Percentiles rank a stretch among this genome's conserved stretches.
Evolutionary conservation across 495 filamentous ascomycete species (phyloP).

Genomic region (Trichocladium uniseriatum): DNA sequence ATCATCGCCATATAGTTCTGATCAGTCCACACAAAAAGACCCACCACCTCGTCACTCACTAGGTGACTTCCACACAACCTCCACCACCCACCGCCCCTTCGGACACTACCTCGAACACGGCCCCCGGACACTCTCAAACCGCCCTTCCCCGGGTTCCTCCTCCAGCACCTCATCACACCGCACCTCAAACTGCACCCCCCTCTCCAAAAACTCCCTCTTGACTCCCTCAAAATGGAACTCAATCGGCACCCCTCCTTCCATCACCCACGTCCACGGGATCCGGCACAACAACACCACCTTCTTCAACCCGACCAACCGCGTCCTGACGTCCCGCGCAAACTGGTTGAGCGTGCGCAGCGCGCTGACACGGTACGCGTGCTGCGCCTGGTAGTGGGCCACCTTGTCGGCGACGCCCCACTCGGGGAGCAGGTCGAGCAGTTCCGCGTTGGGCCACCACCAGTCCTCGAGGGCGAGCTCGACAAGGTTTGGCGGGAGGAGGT

Average conservation of each 20-base stretch:
- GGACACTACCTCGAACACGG: too few species aligned
- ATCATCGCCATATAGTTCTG: too few species aligned
- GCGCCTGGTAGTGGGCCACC: constrained; percentile 15
- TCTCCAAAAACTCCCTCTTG: constrained; percentile 7
- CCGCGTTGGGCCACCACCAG: constrained; percentile 25
- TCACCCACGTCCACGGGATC: constrained; percentile 25
- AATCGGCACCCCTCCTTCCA: constrained; percentile 10
- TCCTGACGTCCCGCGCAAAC: constrained; percentile 13
- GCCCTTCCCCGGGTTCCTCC: not conserved
- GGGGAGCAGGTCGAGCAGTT: constrained; percentile 9
- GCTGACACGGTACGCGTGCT: constrained; percentile 14
- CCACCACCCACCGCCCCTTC: too few species aligned
- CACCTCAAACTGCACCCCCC: constrained; percentile 22
- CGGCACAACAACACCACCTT: constrained; percentile 19
- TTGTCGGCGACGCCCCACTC: constrained; percentile 13
- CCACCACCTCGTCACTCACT: too few species aligned
- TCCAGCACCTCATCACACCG: constrained; percentile 8
- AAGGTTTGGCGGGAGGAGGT: constrained; percentile 24
- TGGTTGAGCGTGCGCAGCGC: constrained; percentile 16
- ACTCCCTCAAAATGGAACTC: constrained; percentile 21
- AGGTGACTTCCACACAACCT: too few species aligned
- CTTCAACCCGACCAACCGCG: constrained; percentile 8
- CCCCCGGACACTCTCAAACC: not conserved
- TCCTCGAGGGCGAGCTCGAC: constrained; percentile 27
- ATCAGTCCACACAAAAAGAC: too few species aligned